phyloP scores from a whole-genome alignment of 2,329 filamentous ascomycete species.

The Fusarium secorum region DNA sequence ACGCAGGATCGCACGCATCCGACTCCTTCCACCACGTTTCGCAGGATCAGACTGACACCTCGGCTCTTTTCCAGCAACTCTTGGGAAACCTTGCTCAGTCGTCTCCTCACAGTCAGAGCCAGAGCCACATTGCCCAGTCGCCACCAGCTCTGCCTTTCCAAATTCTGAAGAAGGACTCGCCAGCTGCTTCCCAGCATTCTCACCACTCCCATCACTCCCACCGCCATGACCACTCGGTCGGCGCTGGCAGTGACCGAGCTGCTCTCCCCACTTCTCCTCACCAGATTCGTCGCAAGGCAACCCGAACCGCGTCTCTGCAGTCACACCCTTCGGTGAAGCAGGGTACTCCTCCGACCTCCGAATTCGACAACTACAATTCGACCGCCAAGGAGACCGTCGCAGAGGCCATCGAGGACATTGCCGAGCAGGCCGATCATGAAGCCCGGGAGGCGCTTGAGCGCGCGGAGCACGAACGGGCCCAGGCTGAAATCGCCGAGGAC shows the following conservation, averaged over 20 bases:
- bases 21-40: slow-evolving; percentile 39
- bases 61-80: slow-evolving; percentile 50
- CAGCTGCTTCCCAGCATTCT: slow-evolving; percentile 48
- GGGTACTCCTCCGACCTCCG: slow-evolving; percentile 44
- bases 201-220: slow-evolving; percentile 51
- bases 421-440: slow-evolving; percentile 58
- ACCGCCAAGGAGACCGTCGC: slow-evolving; percentile 73
- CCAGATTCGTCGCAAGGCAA: slow-evolving; percentile 49
- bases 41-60: slow-evolving; percentile 51
- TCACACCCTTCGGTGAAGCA: slow-evolving; percentile 42
- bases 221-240: slow-evolving; percentile 48
- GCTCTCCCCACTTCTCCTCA: slow-evolving; percentile 55
- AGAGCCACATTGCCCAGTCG: slow-evolving; percentile 43
- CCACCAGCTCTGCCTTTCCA: slow-evolving; percentile 51
- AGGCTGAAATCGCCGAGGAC: slow-evolving; percentile 56
- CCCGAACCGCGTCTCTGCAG: slow-evolving; percentile 48
- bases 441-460: slow-evolving; percentile 72
- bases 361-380: slow-evolving; percentile 42
- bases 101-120: slow-evolving; percentile 53
- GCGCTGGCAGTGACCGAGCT: slow-evolving; percentile 53
- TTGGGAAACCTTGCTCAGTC: slow-evolving; percentile 49
- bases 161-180: slow-evolving; percentile 61
- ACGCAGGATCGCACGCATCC: slow-evolving; percentile 38
- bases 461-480: slow-evolving; percentile 58
- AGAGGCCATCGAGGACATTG: slow-evolving; percentile 73